These are phyloP conservation scores for Colletotrichum cordylinicola DNA, from an alignment of 2,329 filamentous ascomycete species.

Conservation along the genomic window DNA sequence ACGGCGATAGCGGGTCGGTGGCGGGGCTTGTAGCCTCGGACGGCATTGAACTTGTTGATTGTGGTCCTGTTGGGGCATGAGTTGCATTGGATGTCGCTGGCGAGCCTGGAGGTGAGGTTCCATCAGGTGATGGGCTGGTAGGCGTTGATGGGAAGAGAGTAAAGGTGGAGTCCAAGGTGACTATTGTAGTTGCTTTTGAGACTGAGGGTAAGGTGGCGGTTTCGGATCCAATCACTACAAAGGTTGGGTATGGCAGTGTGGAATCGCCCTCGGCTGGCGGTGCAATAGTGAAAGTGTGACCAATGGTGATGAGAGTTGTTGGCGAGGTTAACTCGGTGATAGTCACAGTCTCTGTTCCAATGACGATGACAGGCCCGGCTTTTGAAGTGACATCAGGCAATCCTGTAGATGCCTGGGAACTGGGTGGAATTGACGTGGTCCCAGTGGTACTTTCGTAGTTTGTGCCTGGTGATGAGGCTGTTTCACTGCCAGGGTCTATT, in stretches of 20 bases:
- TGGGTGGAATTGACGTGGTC: neutral
- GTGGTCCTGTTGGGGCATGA: fast-evolving
- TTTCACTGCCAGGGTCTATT: fast-evolving
- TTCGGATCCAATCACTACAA: neutral
- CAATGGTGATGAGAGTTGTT: neutral
- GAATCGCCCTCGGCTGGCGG: fast-evolving
- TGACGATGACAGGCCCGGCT: fast-evolving
- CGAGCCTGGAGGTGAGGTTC: fast-evolving
- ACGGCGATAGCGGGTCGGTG: fast-evolving
- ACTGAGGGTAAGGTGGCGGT: neutral
- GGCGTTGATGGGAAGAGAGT: fast-evolving
- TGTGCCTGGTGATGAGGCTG: fast-evolving
- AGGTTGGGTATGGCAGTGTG: neutral
- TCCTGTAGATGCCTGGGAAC: neutral
- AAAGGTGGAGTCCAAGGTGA: neutral
- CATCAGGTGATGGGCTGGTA: neutral
- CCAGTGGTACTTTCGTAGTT: neutral
- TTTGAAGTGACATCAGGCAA: neutral
- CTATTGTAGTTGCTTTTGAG: neutral
- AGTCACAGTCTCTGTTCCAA: neutral
- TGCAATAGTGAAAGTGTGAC: neutral
- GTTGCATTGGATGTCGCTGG: fast-evolving
- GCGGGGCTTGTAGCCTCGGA: fast-evolving
- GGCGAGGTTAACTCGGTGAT: fast-evolving
- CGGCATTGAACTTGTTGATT: fast-evolving